phyloP scores from a whole-genome alignment of 2,329 filamentous ascomycete genomes.

The Pestalotiopsis sp. region DNA sequence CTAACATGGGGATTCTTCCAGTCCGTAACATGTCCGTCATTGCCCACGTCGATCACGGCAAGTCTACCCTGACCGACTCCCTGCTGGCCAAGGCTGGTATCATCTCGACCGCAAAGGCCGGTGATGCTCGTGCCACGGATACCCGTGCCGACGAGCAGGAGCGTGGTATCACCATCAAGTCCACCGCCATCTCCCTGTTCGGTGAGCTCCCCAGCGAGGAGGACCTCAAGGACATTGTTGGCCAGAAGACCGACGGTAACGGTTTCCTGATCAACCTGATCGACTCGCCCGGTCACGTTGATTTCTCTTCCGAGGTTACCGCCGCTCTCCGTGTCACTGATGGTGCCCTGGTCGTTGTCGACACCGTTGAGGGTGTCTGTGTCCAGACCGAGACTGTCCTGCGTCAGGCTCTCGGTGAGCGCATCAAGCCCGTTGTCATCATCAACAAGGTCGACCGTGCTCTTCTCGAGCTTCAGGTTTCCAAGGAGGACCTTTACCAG shows the following conservation, averaged over 20 bases:
- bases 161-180: constrained; percentile 99
- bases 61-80: constrained; percentile 99
- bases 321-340: constrained; percentile 99
- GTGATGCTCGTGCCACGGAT: constrained; percentile 94
- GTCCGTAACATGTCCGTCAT: constrained; percentile 99
- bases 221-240: constrained; percentile 91
- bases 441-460: constrained; percentile 99
- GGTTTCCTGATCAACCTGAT: constrained; percentile 99
- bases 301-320: constrained; percentile 99
- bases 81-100: constrained; percentile 99
- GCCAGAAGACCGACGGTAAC: constrained; percentile 83
- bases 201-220: constrained; percentile 77
- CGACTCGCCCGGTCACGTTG: constrained; percentile 99
- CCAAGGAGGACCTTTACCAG: constrained; percentile 99
- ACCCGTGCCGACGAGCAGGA: constrained; percentile 98
- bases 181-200: constrained; percentile 98
- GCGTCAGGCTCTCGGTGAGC: constrained; percentile 98
- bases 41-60: constrained; percentile 99
- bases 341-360: constrained; percentile 98
- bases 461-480: constrained; percentile 97
- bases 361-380: constrained; percentile 99
- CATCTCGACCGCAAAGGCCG: constrained; percentile 95
- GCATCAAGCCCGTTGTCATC: constrained; percentile 99
- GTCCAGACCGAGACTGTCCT: constrained; percentile 99
- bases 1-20: constrained; percentile 68